Base-by-base conservation (phyloP, 148 eudicot genomes). In the Euryodendron excelsum region DNA sequence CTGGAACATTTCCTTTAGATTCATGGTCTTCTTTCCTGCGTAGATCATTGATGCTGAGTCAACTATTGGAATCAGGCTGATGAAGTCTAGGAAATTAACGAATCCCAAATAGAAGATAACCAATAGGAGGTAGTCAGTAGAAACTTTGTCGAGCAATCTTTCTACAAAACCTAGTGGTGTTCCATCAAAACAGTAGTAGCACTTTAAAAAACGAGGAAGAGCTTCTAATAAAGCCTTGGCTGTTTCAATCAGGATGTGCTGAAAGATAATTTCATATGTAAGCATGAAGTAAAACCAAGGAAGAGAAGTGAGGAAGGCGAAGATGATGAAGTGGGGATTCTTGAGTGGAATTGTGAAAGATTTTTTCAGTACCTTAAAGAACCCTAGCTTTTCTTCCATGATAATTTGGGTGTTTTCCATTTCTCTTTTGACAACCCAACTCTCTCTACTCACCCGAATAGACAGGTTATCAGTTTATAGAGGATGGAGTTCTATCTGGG, bases 371-470 rank as follows among this genome's bases (percentile, higher is more conserved):
- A 27, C 11, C 33, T 47, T 31, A 1, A 44, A 44, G 56, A 45
- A 70, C 13, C 56, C 58, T 28, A 70, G 74, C 58, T 70, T 70
- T 18, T 70, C 58, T 47, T 70, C 56, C 58, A 70, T 47, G 6
- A 33, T 4, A 13, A 27, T 27, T 41, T 69, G 33, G 52, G 72
- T 37, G 28, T 68, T 68, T 8, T 37, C 52, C 52, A 21, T 68
- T 3, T 3, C 25, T 18, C 21, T 44, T 23, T 15, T 14, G 23
- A 1, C 5, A 6, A 33, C 15, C 11, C 8, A 56, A 23, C 10
- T 39, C 44, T 39, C 44, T 39, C 44, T 39, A 9, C 8, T 39
- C 44, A 9, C 8, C 8, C 44, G 8, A 39, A 39, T 39, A 39
- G 44, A 39, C 8, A 39, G 8, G 8, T 39, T 5, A 39, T 39